Evolutionary conservation across 768 basidiomycete genomes (phyloP).

Genomic region (Rhizopogon rudus): DNA sequence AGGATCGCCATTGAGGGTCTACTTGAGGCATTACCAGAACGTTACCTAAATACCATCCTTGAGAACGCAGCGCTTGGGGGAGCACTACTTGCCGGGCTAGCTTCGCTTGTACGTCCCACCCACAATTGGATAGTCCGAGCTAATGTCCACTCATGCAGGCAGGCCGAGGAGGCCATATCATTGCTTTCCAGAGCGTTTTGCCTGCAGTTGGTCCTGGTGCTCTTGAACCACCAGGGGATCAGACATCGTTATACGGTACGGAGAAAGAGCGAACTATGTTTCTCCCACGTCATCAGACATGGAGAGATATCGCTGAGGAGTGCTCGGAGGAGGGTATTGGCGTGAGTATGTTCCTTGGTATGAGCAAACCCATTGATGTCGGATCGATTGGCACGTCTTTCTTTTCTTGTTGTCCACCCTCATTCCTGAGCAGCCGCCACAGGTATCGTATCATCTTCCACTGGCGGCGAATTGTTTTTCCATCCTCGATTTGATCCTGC

Average conservation of each 20-base stretch:
- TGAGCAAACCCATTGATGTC: conserved; percentile 75
- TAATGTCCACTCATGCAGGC: conserved; percentile 32
- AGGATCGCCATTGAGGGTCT: conserved; percentile 65
- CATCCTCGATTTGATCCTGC: conserved; percentile 81
- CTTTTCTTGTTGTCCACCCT: conserved; percentile 1
- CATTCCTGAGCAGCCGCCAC: conserved; percentile 4
- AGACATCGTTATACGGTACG: conserved; percentile 69
- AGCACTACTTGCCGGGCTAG: conserved; percentile 64
- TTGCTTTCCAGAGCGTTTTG: conserved; percentile 64
- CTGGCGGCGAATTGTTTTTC: conserved; percentile 90
- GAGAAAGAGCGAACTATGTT: conserved; percentile 86
- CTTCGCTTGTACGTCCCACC: conserved; percentile 56
- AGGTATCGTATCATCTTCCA: conserved; percentile 65
- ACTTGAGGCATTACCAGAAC: conserved; percentile 57
- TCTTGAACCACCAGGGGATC: conserved; percentile 50
- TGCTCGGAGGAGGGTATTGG: conserved; percentile 88
- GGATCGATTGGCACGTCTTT: conserved; percentile 68
- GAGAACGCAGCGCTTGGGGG: conserved; percentile 73
- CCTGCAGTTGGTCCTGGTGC: conserved; percentile 74
- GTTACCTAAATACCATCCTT: conserved; percentile 45
- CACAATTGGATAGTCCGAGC: conserved; percentile 1
- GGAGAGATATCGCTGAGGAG: conserved; percentile 83
- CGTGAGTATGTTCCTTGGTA: conserved; percentile 84
- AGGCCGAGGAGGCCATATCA: conserved; percentile 72
- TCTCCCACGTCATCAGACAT: conserved; percentile 67